Base-by-base conservation (phyloP, 768 basidiomycete genomes). In the Mycena chlorophos region DNA sequence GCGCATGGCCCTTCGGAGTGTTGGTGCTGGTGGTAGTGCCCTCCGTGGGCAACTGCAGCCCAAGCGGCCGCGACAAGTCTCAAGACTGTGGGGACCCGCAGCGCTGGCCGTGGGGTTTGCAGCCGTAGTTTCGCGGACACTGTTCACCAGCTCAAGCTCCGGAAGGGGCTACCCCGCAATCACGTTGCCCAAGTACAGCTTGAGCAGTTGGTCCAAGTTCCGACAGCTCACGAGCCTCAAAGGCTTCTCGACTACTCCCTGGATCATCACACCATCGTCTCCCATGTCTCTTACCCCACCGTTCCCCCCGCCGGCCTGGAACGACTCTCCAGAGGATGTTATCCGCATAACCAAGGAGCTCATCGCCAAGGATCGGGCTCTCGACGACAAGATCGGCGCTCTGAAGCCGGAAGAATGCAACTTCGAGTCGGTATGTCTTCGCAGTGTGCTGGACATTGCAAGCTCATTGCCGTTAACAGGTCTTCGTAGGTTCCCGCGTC, bases 221-320 rank as follows among this genome's bases (percentile, higher is more conserved):
- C 54, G 55, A 51, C 51, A 49, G 25, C 55, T 54, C 51, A 58
- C 45, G 25, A 27, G 53, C 61, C 63, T 58, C 40, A 63, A 67
- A 63, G 60, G 60, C 66, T 56, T 62, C 56, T 60, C 60, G 61
- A 60, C 6, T 20, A 42, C 69, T 45, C 65, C 70, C 67, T 73
- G 58, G 69, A 54, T 69, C 56, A 60, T 66, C 49, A 51, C 67
- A 5, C 45, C 45, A 14, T 58, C 67, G 48, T 53, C 66, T 60
- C 77, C 79, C 71, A 77, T 81, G 73, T 66, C 76, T 17, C 62
- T 89, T 29, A 78, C 71, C 16, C 82, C 89, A 27, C 88, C 91
- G 2, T 87, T 91, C 64, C 65, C 79, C 25, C 71, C 89, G 2
- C 86, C 85, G 12, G 64, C 68, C 26, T 91, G 89, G 89, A 76